These are phyloP conservation scores for Sporothrix protearum DNA, from an alignment of 2,329 filamentous ascomycete species.

Conservation along the genomic window DNA sequence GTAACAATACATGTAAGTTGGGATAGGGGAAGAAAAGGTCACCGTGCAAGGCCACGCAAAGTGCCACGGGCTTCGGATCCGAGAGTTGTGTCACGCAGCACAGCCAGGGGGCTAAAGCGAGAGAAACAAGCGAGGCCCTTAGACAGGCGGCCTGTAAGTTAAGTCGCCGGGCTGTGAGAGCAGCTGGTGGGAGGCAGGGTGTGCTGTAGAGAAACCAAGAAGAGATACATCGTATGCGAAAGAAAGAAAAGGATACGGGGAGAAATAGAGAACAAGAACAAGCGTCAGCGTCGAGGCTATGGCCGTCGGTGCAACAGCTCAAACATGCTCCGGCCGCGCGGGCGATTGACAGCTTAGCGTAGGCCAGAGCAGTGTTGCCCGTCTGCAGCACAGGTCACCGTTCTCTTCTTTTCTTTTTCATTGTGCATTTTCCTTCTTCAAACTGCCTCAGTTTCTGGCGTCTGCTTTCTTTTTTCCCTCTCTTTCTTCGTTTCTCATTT, in stretches of 20 bases:
- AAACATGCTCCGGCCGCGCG: background rate
- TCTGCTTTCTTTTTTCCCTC: background rate
- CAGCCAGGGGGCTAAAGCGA: background rate
- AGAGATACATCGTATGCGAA: background rate
- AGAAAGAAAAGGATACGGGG: background rate
- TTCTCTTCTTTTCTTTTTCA: too few species aligned
- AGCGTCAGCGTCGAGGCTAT: conserved; percentile 16
- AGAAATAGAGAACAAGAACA: background rate
- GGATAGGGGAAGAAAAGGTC: background rate
- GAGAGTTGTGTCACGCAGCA: conserved; percentile 1
- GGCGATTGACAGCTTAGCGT: background rate
- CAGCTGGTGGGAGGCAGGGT: background rate
- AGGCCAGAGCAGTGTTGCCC: background rate
- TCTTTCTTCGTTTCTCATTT: background rate
- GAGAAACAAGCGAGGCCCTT: background rate
- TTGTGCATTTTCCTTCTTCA: background rate
- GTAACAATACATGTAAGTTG: background rate
- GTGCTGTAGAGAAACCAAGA: background rate
- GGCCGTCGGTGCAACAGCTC: background rate
- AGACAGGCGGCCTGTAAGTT: background rate
- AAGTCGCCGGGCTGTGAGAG: background rate
- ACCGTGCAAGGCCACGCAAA: background rate
- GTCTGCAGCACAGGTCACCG: background rate
- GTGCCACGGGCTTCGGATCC: background rate
- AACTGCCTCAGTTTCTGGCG: background rate